Percentiles rank a stretch among this genome's conserved stretches.
These are phyloP conservation scores for Coleophoma crateriformis DNA, from an alignment of 2,329 filamentous ascomycete species.

Conservation along the genomic window DNA sequence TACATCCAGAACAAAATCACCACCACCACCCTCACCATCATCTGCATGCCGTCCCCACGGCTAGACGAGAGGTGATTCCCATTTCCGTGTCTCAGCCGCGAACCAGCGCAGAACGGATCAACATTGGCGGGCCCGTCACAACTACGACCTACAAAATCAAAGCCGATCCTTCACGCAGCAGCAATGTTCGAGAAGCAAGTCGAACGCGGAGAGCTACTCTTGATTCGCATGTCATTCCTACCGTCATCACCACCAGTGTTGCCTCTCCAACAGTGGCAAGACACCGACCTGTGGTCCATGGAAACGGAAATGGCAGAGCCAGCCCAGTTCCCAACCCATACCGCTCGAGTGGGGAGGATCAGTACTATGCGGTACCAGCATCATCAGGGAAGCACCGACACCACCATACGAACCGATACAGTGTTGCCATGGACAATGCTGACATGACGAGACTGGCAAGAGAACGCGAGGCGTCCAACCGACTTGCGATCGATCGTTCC, in stretches of 20 bases:
- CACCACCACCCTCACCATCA: conserved; percentile 43
- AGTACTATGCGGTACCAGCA: conserved; percentile 52
- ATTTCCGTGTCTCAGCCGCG: conserved; percentile 25
- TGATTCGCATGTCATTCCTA: conserved; percentile 43
- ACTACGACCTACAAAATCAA: conserved; percentile 52
- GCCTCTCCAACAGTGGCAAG: conserved; percentile 34
- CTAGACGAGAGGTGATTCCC: conserved; percentile 27
- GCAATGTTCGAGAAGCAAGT: conserved; percentile 41
- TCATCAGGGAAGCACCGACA: conserved; percentile 42
- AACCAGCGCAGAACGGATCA: conserved; percentile 27
- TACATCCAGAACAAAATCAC: conserved; percentile 39
- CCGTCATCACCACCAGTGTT: conserved; percentile 46
- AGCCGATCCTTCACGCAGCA: conserved; percentile 43
- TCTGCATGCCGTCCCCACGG: conserved; percentile 45
- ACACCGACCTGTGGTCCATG: conserved; percentile 20
- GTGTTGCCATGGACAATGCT: conserved; percentile 43
- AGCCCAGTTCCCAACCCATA: conserved; percentile 50
- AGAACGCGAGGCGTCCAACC: conserved; percentile 13
- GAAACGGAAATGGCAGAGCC: conserved; percentile 24
- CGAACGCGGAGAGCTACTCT: conserved; percentile 42
- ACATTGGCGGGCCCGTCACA: conserved; percentile 30
- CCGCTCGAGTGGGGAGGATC: conserved; percentile 43
- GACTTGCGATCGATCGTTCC: conserved; percentile 12
- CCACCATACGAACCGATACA: conserved; percentile 34
- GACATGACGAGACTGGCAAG: conserved; percentile 28